Conservation (phyloP, 2,329 filamentous ascomycete genomes). For the Aureobasidium sp. region DNA sequence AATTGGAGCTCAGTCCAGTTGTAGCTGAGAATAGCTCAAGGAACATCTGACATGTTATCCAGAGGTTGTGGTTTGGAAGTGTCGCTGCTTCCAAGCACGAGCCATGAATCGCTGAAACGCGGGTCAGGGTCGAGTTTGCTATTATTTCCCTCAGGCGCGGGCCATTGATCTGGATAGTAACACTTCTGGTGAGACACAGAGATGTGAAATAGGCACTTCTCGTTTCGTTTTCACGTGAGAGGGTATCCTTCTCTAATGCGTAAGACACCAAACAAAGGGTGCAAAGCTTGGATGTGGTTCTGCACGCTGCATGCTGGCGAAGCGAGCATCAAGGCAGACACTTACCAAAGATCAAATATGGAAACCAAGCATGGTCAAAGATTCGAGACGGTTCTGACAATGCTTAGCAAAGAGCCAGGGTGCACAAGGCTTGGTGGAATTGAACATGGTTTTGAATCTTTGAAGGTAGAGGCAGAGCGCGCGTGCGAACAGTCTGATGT, state of each 20-base stretch:
- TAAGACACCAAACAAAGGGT: not conserved
- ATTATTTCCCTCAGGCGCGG: not conserved
- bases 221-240: not conserved
- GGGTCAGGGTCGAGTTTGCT: not conserved
- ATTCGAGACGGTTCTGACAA: not conserved
- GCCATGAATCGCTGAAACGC: not conserved
- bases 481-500: not conserved
- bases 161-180: not conserved
- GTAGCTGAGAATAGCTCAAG: not conserved
- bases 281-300: not conserved
- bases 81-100: not conserved
- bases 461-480: not conserved
- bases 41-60: not conserved
- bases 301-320: not conserved
- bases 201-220: not conserved
- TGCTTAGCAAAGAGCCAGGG: slow-evolving; percentile 4
- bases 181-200: not conserved
- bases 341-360: not conserved
- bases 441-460: not conserved
- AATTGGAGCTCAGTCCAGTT: not conserved
- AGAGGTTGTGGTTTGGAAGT: not conserved
- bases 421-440: not conserved
- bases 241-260: not conserved
- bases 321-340: not conserved
- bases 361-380: not conserved